Evolutionary conservation across 768 basidiomycete genomes (phyloP).

Genomic region (Pleurotus eryngii): DNA sequence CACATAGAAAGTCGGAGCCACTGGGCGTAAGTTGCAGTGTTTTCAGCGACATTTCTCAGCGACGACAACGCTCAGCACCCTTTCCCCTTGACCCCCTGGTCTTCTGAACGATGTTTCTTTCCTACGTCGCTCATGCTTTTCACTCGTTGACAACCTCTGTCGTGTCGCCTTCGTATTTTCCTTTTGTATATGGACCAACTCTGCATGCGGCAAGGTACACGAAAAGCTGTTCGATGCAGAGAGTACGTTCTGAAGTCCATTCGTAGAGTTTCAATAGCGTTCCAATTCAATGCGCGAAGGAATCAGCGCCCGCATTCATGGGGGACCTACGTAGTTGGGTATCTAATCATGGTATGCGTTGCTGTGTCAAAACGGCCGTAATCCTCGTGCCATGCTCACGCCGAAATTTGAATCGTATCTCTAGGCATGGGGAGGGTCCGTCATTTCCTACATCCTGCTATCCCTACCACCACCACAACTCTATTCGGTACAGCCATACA

Average conservation of each 20-base stretch:
- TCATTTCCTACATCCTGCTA: slow-evolving; percentile 41
- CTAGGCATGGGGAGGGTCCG: slow-evolving; percentile 47
- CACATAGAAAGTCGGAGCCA: no score
- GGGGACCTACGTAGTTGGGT: slow-evolving; percentile 43
- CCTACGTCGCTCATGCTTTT: slow-evolving; percentile 8
- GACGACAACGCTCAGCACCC: no score
- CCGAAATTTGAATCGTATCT: no score
- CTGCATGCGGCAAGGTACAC: slow-evolving; percentile 12
- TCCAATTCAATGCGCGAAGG: slow-evolving; percentile 35
- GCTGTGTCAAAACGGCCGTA: no score
- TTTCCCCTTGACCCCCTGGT: no score
- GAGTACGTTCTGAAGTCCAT: not conserved
- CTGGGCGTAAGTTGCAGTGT: not conserved
- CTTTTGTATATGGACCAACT: slow-evolving; percentile 2
- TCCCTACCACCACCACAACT: slow-evolving; percentile 43
- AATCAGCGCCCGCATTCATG: slow-evolving; percentile 28
- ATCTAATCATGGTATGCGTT: slow-evolving; percentile 39
- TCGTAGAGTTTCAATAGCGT: slow-evolving; percentile 37
- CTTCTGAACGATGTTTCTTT: not conserved
- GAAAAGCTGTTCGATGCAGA: not conserved
- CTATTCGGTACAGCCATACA: slow-evolving; percentile 40
- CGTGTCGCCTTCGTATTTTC: slow-evolving; percentile 5
- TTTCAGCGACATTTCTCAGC: no score
- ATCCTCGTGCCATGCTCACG: no score
- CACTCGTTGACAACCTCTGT: slow-evolving; percentile 1